phyloP scores from a whole-genome alignment of 331 rosid genomes.

The Quercus lobata region DNA sequence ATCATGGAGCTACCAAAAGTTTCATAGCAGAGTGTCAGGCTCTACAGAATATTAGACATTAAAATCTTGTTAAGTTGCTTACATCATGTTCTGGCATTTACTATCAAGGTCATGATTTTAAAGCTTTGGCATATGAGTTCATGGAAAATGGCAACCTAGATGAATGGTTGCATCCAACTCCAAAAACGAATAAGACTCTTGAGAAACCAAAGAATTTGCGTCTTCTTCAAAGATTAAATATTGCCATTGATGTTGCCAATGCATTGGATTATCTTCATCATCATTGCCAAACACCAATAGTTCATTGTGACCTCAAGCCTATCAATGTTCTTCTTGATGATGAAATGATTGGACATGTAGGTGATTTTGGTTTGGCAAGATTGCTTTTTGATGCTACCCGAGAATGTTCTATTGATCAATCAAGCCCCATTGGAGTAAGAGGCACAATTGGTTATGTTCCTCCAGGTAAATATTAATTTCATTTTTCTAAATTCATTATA shows the following conservation, averaged over 20 bases:
- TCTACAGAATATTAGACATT: conserved; percentile 35
- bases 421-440: neutral
- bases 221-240: conserved; percentile 29
- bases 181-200: neutral
- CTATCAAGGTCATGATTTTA: conserved; percentile 48
- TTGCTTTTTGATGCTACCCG: conserved; percentile 30
- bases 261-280: conserved; percentile 49
- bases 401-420: neutral
- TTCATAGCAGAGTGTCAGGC: conserved; percentile 42
- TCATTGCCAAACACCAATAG: conserved; percentile 36
- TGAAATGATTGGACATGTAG: no score
- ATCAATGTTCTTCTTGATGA: no score
- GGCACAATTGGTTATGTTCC: no score
- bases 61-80: conserved; percentile 51
- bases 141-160: conserved; percentile 45
- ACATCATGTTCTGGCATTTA: conserved; percentile 39
- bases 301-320: conserved; percentile 1
- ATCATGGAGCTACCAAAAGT: conserved; percentile 41
- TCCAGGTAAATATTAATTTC: no score
- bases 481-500: no score
- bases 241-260: conserved; percentile 48
- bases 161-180: conserved; percentile 43
- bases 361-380: conserved; percentile 37
- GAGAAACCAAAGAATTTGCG: conserved; percentile 21
- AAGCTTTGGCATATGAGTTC: conserved; percentile 39